Evolutionary conservation across 2,329 filamentous ascomycete species (phyloP), one percentile per base, ranked within the genome.

Genomic region (Madurella mycetomatis): DNA sequence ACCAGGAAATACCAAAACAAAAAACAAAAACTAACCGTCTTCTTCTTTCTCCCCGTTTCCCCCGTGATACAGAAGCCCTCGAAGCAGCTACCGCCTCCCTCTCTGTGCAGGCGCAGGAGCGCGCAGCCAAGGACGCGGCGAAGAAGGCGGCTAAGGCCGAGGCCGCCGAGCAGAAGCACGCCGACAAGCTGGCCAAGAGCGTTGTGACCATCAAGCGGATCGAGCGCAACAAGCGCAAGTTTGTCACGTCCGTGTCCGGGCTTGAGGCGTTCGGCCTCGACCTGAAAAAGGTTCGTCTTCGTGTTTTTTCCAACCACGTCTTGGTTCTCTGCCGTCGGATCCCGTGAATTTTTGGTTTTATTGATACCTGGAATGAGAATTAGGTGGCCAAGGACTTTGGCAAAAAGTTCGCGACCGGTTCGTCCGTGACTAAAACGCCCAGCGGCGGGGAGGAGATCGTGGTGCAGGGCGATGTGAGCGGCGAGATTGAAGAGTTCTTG

Each of bases 121-220:
- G 92, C 65, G 92, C 92, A 52, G 91, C 90, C 60, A 96, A 96
- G 72, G 94, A 99, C 72, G 91, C 92, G 34, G 86, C 90, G 66
- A 99, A 97, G 80, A 97, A 99, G 76, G 88, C 92, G 39, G 90
- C 91, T 54, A 96, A 96, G 76, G 94, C 94, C 49, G 90, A 91
- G 61, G 86, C 91, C 25, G 86, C 85, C 17, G 92, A 96, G 73
- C 83, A 86, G 59, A 90, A 91, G 69, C 86, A 92, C 60, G 86
- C 85, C 19, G 90, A 92, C 69, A 86, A 87, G 67, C 87, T 92
- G 63, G 90, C 90, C 39, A 84, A 87, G 57, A 89, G 87, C 61
- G 87, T 91, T 67, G 77, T 99, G 51, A 85, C 84, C 54, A 96
- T 99, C 75, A 96, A 96, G 81, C 89, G 94, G 25, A 94, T 99